A percentile compares a stretch with the other conserved stretches of the same genome.
phyloP scores from a whole-genome alignment of 192 early-diverging fungal species.

The Irineochytrium annulatum region DNA sequence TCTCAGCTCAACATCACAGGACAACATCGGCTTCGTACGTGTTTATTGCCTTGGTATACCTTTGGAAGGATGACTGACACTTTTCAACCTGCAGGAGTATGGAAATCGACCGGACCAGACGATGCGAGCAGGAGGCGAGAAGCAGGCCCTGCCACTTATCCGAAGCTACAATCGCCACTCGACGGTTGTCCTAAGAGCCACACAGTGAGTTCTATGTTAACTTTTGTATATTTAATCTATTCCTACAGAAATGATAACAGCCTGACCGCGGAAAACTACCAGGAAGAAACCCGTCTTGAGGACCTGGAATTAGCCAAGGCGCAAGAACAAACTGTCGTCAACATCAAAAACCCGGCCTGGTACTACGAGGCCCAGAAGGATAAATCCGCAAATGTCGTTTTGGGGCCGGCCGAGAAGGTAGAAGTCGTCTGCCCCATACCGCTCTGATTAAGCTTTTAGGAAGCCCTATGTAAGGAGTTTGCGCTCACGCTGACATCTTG shows the following conservation, averaged over 20 bases:
- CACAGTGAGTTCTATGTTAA: not conserved
- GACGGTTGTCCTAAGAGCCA: conserved; percentile 64
- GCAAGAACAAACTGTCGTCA: conserved; percentile 49
- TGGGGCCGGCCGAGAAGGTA: too few relatives aligned
- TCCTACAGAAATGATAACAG: conserved; percentile 22
- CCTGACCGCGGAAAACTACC: conserved; percentile 9
- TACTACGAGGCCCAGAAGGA: conserved; percentile 71
- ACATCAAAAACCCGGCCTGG: conserved; percentile 69
- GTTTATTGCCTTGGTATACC: not conserved
- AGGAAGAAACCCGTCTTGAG: conserved; percentile 57
- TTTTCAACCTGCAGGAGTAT: conserved; percentile 38
- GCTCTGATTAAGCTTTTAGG: too few relatives aligned
- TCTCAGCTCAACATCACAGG: conserved; percentile 75
- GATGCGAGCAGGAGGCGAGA: conserved; percentile 63
- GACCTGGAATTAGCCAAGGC: conserved; percentile 59
- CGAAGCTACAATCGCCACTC: conserved; percentile 87
- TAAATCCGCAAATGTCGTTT: conserved; percentile 9
- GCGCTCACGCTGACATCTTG: too few relatives aligned
- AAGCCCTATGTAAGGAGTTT: too few relatives aligned
- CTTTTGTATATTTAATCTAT: conserved; percentile 5
- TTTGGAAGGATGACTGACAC: conserved; percentile 28
- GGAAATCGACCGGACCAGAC: conserved; percentile 79
- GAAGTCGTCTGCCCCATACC: too few relatives aligned
- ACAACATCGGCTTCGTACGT: conserved; percentile 66
- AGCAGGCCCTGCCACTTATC: conserved; percentile 72